Evolutionary conservation across 495 filamentous ascomycete species (phyloP), one percentile per base, ranked within the genome.

Genomic region (Daldinia caldariorum): DNA sequence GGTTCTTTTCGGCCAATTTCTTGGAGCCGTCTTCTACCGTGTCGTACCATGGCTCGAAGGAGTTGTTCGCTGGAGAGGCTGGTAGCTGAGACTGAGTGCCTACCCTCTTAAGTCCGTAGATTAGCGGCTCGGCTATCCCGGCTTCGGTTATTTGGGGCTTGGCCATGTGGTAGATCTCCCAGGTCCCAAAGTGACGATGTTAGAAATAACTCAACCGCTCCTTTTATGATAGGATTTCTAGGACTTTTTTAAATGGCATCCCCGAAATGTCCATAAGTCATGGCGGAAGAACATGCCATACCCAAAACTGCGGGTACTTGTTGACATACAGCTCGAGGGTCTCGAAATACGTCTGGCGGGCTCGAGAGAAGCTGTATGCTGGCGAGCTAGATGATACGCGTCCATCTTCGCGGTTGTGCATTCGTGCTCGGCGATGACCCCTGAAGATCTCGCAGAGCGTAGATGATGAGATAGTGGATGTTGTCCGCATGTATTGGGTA

Each of bases 391-490:
- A 63, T 12, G 61, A 64, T 16, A 70, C 47, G 22, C 67, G 67
- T 4, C 67, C 67, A 20, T 70, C 67, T 47, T 70, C 67, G 16
- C 67, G 67, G 16, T 70, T 63, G 54, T 64, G 59, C 14, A 55
- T 55, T 13, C 51, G 10, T 26, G 67, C 67, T 20, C 67, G 60
- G 18, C 43, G 34, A 39, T 70, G 67, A 9, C 39, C 22, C 22
- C 61, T 58, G 29, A 70, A 70, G 10, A 67, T 45, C 20, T 67
- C 63, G 32, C 63, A 67, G 7, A 67, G 56, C 34, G 38, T 61
- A 0, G 63, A 54, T n/a, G 63, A 60, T 14, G 60, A 31, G 20
- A 67, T 54, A 31, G 58, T 67, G 2, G 63, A 60, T 10, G 43
- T 60, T 8, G 34, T 35, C 34, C 9, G 34, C 5, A 35, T 35